Evolutionary conservation across 2,329 filamentous ascomycete species (phyloP), one percentile per base, ranked within the genome.

Genomic region (Fusarium austroafricanum): DNA sequence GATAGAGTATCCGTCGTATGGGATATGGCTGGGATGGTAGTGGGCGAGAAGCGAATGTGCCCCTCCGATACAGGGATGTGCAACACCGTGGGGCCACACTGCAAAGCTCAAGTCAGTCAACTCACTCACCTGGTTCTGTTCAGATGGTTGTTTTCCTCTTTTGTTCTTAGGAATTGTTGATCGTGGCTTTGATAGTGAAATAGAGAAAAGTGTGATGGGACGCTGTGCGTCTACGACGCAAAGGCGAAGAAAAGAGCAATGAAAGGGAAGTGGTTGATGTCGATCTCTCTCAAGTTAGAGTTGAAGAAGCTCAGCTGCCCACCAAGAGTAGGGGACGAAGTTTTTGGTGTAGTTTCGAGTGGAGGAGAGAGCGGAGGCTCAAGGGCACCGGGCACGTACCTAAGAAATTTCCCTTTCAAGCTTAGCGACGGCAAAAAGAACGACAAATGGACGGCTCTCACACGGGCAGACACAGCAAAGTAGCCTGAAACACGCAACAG

Each of bases 21-120:
- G 56, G 57, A 60, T 58, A 61, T 52, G 51, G 50, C 44, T 64
- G 54, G 52, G 46, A 68, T 64, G 51, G 55, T 51, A 63, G 65
- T 73, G 54, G 71, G 71, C 56, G 57, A 62, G 67, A 73, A 73
- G 71, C 71, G 71, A 73, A 73, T 46, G 70, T 73, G 71, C 71
- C 71, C 71, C 71, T 73, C 71, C 59, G 65, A 55, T 65, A 71
- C 71, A 73, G 69, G 71, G 71, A 67, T 73, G 65, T 62, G 52
- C 47, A 67, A 68, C 47, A 58, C 60, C 70, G 66, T 73, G 71
- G 70, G 71, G 70, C 71, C 70, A 72, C 70, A 71, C 52, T 65
- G 57, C 52, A 26, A 65, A 59, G 67, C 67, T 70, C 47, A 64
- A 66, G 50, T 49, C 21, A 33, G 43, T 40, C 21, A 42, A 68